These are phyloP conservation scores for Tympanopsis confertula DNA, from an alignment of 2,329 filamentous ascomycete genomes.

Conservation along the genomic window DNA sequence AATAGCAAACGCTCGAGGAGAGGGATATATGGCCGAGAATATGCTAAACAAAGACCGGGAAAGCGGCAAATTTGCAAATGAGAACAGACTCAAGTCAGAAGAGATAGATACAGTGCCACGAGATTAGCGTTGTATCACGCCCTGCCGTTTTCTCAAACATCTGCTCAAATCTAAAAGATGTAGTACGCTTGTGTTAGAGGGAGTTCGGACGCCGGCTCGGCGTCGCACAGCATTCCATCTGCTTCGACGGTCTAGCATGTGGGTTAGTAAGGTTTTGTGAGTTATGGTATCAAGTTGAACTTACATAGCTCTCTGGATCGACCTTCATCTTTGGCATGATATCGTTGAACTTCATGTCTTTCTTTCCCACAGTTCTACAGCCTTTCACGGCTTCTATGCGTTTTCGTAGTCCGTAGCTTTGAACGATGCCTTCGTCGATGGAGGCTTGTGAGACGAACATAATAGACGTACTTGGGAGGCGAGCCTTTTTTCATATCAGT, in stretches of 20 bases:
- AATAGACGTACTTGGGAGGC: conserved; percentile 62
- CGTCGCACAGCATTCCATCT: conserved; percentile 63
- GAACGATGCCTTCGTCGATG: conserved; percentile 53
- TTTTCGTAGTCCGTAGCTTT: conserved; percentile 66
- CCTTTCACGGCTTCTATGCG: conserved; percentile 68
- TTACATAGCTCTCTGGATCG: conserved; percentile 74
- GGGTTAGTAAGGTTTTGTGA: background rate
- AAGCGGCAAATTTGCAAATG: too few species aligned
- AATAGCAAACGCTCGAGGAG: too few species aligned
- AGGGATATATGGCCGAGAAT: too few species aligned
- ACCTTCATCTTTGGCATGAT: conserved; percentile 77
- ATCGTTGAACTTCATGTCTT: conserved; percentile 84
- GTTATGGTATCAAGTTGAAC: conserved; percentile 7
- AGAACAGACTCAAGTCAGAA: too few species aligned
- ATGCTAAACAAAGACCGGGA: too few species aligned
- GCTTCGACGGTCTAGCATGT: conserved; percentile 57
- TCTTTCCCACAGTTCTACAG: conserved; percentile 67
- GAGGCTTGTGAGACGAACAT: conserved; percentile 73
- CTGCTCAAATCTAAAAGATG: conserved; percentile 51
- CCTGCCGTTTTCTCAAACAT: too few species aligned
- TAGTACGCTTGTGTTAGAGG: conserved; percentile 70
- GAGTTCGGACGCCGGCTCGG: conserved; percentile 59
- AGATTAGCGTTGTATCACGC: too few species aligned
- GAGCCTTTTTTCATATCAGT: conserved; percentile 21
- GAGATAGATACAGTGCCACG: too few species aligned